Evolutionary conservation across 768 basidiomycete species (phyloP), one percentile per base, ranked within the genome.

Genomic region (Asterophora lycoperdoides): DNA sequence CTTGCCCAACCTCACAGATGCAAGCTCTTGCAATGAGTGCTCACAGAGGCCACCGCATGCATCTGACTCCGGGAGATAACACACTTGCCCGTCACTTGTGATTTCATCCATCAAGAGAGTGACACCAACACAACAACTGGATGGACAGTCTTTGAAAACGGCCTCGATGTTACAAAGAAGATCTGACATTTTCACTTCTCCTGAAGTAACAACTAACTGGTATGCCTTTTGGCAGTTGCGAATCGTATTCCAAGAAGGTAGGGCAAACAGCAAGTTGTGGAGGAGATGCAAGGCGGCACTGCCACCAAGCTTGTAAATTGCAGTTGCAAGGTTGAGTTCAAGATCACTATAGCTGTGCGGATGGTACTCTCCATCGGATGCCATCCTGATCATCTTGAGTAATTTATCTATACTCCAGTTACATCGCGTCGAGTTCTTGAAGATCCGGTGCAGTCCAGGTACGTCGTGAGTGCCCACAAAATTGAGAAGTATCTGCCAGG

Each of bases 271-370:
- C 1, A 58, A 58, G 2, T 68, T 60, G n/a, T 57, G 56, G 26
- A 63, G 47, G 3, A 66, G 65, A 52, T 67, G 45, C 1, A 67
- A 46, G 1, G 61, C 59, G 9, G 58, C 55, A 13, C 51, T 62
- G 28, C 66, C 67, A 33, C 67, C 66, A n/a, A 65, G 52, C 29
- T 62, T 60, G 41, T 62, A 64, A 0, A 61, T 38, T 1, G 56
- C 48, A 2, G 55, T 57, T 8, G 62, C 54, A 5, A 67, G 57
- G 32, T 65, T 60, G 20, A 43, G 32, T 39, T 68, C 60, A 4
- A 55, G 18, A 7, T 60, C 48, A 13, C 41, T 51, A 42, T 49
- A 67, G 43, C 54, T 59, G 6, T 38, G 11, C 0, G 62, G 47
- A 8, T 35, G 42, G 41, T 67, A 67, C n/a, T 37, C 35, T 1